These are phyloP conservation scores for Rhodamnia rubescens DNA, from an alignment of 345 rosid species.

Conservation along the genomic window DNA sequence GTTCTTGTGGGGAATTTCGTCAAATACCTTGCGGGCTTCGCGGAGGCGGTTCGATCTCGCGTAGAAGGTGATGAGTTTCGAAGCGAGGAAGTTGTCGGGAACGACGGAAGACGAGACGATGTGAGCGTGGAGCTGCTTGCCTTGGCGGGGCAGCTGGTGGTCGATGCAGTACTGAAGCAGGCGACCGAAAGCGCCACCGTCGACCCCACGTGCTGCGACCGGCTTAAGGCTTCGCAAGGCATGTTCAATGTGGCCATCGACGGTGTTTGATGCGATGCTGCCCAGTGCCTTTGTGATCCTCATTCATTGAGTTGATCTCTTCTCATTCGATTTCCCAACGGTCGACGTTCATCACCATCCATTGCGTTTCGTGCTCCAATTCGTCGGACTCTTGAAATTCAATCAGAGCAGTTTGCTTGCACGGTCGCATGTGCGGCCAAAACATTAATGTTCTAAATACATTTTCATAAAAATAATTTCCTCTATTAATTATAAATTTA, in stretches of 20 bases:
- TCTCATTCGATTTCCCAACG: neutral
- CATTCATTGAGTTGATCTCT: neutral
- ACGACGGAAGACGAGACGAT: slow-evolving; percentile 33
- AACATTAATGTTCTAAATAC: too few relatives aligned
- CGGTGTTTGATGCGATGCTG: neutral
- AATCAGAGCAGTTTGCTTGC: too few relatives aligned
- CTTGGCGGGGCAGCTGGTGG: slow-evolving; percentile 44
- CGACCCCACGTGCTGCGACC: neutral
- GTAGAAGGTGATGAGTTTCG: slow-evolving; percentile 51
- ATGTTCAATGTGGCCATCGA: neutral
- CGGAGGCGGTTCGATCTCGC: slow-evolving; percentile 21
- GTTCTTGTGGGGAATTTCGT: slow-evolving; percentile 37
- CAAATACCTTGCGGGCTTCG: slow-evolving; percentile 59
- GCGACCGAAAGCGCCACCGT: slow-evolving; percentile 51
- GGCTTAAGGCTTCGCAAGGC: neutral
- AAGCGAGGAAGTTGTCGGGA: slow-evolving; percentile 65
- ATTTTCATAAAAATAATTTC: too few relatives aligned
- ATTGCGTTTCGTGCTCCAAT: too few relatives aligned
- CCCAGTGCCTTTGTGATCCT: neutral
- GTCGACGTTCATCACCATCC: neutral
- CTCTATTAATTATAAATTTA: too few relatives aligned
- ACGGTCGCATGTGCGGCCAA: too few relatives aligned
- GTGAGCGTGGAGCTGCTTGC: slow-evolving; percentile 73
- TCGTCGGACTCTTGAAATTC: too few relatives aligned
- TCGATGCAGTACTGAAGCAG: slow-evolving; percentile 52